Evolutionary conservation across 495 filamentous ascomycete genomes (phyloP), one percentile per base, ranked within the genome.

Genomic region (Annulohypoxylon nitens): DNA sequence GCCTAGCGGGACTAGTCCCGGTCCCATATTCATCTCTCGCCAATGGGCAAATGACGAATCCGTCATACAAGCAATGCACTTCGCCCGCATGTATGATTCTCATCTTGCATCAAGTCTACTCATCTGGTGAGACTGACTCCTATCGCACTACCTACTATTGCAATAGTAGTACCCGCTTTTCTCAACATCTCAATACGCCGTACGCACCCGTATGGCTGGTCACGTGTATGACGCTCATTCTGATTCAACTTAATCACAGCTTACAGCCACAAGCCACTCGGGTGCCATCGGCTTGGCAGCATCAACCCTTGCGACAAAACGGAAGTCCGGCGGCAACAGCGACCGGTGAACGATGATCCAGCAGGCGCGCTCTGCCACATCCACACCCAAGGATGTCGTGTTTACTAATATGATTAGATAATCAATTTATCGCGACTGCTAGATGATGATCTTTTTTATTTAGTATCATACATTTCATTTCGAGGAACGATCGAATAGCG

Each of bases 211-310:
- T 23, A 30, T 30, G 30, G 10, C 11, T n/a, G 2, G 39, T 55
- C 51, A 55, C 51, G 51, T 55, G 51, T 55, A 55, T 55, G 51
- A 55, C 34, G 51, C 14, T 55, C 51, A 55, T 55, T 25, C 26
- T 55, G 51, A 55, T 55, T 55, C 51, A 55, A 55, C 26, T 43
- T 30, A 30, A 2, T 30, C 30, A 30, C 30, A 30, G 30, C 2
- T 30, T 30, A 30, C 30, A 30, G 30, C 30, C 30, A 30, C 30
- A 30, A 30, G 5, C 30, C 30, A 6, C 30, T 30, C 30, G 30
- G 30, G 30, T 30, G 5, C 30, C 30, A 30, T 6, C 30, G 30
- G 30, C 30, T 30, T 30, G 30, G 30, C 30, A 30, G 39, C 14
- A 43, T 30, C 30, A 30, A 30, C 30, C 30, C 30, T 30, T 30